These are phyloP conservation scores for Blastobotrys petasosporus DNA, from an alignment of 1,139 yeast genomes.

Conservation along the genomic window DNA sequence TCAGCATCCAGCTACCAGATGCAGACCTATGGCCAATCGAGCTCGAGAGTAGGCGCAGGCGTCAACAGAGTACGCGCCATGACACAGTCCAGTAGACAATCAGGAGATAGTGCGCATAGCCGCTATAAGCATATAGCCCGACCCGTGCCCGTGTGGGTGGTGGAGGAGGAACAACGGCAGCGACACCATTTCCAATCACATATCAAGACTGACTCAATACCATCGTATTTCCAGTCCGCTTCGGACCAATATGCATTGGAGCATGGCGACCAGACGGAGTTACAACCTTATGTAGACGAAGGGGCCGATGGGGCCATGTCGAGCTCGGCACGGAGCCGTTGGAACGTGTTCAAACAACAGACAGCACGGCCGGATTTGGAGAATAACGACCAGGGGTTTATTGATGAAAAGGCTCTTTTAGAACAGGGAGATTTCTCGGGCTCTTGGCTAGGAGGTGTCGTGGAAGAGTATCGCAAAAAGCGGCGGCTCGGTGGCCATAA, in stretches of 20 bases:
- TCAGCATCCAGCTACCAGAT: no score
- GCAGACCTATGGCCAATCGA: no score
- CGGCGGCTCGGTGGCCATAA: constrained; percentile 1
- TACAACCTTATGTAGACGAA: constrained; percentile 2
- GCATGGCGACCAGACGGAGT: not conserved
- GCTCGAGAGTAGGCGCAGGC: not conserved
- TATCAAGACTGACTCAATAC: constrained; percentile 1
- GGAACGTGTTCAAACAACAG: constrained; percentile 19
- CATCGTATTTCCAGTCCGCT: constrained; percentile 4
- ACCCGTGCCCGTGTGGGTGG: constrained; percentile 25
- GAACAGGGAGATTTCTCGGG: constrained; percentile 20
- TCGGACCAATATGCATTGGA: not conserved
- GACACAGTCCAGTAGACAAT: constrained; percentile 9
- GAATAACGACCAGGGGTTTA: constrained; percentile 12
- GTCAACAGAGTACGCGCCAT: constrained; percentile 9
- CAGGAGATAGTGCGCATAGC: constrained; percentile 5
- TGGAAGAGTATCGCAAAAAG: constrained; percentile 5
- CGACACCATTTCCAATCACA: constrained; percentile 2
- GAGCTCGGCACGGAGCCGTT: constrained; percentile 14
- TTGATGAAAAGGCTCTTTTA: constrained; percentile 22
- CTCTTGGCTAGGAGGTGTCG: constrained; percentile 19
- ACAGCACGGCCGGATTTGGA: constrained; percentile 18
- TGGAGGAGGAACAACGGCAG: constrained; percentile 7
- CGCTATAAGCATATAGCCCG: constrained; percentile 16
- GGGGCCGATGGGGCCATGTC: not conserved